Percentiles rank a stretch among this genome's conserved stretches.
These are phyloP conservation scores for Candida glaebosa DNA, from an alignment of 805 yeast species.

Conservation along the genomic window DNA sequence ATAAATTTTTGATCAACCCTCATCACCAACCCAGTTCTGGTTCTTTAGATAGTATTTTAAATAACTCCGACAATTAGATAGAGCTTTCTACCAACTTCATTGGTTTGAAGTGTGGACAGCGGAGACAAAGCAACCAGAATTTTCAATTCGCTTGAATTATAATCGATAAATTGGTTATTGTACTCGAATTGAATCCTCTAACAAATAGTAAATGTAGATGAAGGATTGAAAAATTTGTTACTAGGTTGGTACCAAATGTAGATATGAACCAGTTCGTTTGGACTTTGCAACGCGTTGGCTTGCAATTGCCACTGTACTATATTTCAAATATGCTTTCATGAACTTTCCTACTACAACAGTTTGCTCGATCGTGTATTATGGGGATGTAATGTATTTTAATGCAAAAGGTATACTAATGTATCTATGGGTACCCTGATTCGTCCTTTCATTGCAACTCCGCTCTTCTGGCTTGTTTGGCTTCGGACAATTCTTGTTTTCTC, in stretches of 20 bases:
- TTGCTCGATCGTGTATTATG: too few relatives aligned
- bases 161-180: not conserved
- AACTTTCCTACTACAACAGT: too few relatives aligned
- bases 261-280: too few relatives aligned
- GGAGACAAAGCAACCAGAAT: conserved; percentile 31
- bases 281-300: too few relatives aligned
- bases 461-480: conserved; percentile 43
- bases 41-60: conserved; percentile 23
- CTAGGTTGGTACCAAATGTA: too few relatives aligned
- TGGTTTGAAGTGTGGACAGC: conserved; percentile 45
- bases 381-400: too few relatives aligned
- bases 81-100: conserved; percentile 35
- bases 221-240: not conserved
- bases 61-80: conserved; percentile 35
- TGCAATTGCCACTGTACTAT: too few relatives aligned
- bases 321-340: too few relatives aligned
- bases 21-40: too few relatives aligned
- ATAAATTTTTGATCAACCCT: too few relatives aligned
- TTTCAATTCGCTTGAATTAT: not conserved
- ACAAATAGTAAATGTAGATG: not conserved
- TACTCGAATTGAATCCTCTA: not conserved
- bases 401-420: too few relatives aligned
- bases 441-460: conserved; percentile 21
- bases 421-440: too few relatives aligned
- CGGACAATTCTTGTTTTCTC: conserved; percentile 69